Evolutionary conservation across 139 green algal species (phyloP), one percentile per base, ranked within the genome.

Genomic region (Chlorella sp.): DNA sequence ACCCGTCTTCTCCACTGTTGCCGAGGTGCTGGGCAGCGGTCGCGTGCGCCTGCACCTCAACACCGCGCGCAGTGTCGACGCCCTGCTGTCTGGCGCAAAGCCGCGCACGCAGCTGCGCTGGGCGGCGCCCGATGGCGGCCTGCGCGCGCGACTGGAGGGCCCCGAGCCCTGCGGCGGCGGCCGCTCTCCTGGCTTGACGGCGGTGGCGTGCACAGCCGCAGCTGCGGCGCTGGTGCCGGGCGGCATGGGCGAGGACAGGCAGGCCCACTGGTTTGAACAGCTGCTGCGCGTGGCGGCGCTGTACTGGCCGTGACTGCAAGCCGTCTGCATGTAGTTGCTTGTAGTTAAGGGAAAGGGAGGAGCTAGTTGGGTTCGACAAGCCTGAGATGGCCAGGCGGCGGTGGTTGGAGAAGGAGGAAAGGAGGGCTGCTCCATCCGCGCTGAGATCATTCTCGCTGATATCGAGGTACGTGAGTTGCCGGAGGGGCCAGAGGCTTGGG

Each of bases 41-140:
- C 76, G 79, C 27, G 93, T 89, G 89, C 73, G 85, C 0, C 81
- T 95, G 69, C 88, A 94, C 79, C 61, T 80, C 51, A 82, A 87
- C 73, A 74, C 90, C 71, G 84, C 72, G 11, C 35, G 38, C 11
- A 78, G 77, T 2, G 80, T 86, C 25, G 84, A 89, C 66, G 41
- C 19, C 40, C 21, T 87, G 1, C 77, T 89, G 38, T n/a, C n/a
- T n/a, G n/a, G n/a, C n/a, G 76, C 41, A 31, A 36, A 77, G 63
- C 43, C 50, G 5, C 6, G 6, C 33, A 69, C 45, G 11, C 65
- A 79, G 66, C 55, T 79, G 73, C 73, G 73, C 36, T 79, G 73
- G 73, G 53, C 64, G 19, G 61, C 48, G 29, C 33, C 38, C 0
- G 42, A 74, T 21, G 73, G 73, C 29, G 40, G 73, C 17, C 35